Percentiles rank a stretch among this genome's conserved stretches.
Evolutionary conservation across 225 moss, liverwort and hornwort genomes (phyloP).

Genomic region (Pleurozium schreberi): DNA sequence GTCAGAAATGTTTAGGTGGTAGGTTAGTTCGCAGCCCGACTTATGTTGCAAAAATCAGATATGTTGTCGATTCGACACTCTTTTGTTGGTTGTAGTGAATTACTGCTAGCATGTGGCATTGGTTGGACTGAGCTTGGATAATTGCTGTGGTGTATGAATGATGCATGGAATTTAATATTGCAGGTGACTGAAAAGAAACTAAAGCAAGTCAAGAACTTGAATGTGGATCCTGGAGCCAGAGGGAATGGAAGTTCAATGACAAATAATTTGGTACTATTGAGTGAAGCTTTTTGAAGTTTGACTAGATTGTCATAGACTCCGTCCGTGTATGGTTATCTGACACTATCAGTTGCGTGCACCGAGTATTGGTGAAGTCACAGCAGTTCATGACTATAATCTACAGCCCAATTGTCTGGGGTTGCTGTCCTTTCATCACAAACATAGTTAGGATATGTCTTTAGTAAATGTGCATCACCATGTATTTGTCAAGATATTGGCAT

Average conservation of each 20-base stretch:
- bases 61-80: not conserved
- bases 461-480: not conserved
- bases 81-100: not conserved
- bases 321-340: not conserved
- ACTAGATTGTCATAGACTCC: not conserved
- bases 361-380: not conserved
- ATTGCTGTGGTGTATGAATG: not conserved
- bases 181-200: constrained; percentile 98
- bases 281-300: not conserved
- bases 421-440: not conserved
- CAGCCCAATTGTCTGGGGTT: not conserved
- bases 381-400: not conserved
- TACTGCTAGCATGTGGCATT: not conserved
- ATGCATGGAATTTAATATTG: not conserved
- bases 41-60: not conserved
- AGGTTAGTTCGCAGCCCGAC: not conserved
- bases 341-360: not conserved
- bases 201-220: constrained; percentile 84
- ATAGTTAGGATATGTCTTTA: not conserved
- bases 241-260: constrained; percentile 57
- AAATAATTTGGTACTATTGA: constrained; percentile 47
- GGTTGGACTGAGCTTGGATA: not conserved
- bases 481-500: not conserved
- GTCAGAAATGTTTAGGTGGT: not conserved
- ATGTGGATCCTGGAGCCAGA: constrained; percentile 75